Conservation (phyloP, 140 eudicot genomes). For the Artemisia princeps region DNA sequence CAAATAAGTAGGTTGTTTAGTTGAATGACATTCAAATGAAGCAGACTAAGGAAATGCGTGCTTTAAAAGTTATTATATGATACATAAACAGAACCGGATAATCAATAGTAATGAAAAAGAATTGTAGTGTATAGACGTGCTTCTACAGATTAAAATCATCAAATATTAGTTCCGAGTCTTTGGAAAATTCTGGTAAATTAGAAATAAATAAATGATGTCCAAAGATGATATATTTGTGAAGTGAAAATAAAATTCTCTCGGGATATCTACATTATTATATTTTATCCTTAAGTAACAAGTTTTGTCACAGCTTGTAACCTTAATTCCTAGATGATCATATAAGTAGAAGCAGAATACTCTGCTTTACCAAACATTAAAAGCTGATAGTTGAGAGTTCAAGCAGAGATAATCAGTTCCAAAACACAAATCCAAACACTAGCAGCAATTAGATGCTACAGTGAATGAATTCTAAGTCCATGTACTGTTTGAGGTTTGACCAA, state of each 20-base stretch:
- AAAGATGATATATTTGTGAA: not conserved
- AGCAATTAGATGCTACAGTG: too few species aligned
- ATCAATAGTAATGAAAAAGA: not conserved
- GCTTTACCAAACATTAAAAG: not conserved
- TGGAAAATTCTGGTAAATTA: not conserved
- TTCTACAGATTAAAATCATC: not conserved
- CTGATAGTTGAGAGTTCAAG: not conserved
- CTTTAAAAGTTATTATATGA: not conserved
- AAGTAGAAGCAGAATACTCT: not conserved
- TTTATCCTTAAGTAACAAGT: not conserved
- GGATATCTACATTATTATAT: not conserved
- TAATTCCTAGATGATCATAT: not conserved
- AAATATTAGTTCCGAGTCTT: not conserved
- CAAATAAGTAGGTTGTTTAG: slow-evolving; percentile 3
- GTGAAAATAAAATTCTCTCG: not conserved
- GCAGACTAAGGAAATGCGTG: not conserved
- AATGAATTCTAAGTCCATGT: too few species aligned
- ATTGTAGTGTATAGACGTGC: not conserved
- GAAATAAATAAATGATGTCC: not conserved
- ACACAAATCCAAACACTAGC: not conserved
- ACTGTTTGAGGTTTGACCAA: too few species aligned
- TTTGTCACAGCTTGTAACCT: not conserved
- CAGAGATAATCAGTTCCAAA: not conserved
- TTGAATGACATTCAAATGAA: not conserved
- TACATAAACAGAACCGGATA: not conserved